Evolutionary conservation across 2,329 filamentous ascomycete genomes (phyloP), one percentile per base, ranked within the genome.

Genomic region (Akanthomyces uredinophilus): DNA sequence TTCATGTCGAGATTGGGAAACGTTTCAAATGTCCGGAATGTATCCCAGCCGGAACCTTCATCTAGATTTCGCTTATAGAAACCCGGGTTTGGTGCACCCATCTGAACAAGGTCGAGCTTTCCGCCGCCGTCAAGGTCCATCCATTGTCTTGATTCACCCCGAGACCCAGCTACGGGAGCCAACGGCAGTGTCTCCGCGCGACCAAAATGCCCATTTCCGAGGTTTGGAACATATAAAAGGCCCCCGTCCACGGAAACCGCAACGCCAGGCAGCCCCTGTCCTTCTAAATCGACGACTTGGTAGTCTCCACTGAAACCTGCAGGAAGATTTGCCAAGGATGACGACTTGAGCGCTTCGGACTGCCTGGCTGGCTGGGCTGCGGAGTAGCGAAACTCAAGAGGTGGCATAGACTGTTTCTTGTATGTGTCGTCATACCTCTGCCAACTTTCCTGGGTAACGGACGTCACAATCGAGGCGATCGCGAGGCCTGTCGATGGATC

Each of bases 71-170:
- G 35, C 49, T 61, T 55, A 20, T 54, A 61, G 27, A 54, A 61
- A 3, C 59, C 59, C 14, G 59, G 59, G 10, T 11, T 41, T 11
- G 27, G 4, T 11, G 35, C 39, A 22, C 11, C 47, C 50, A 61
- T 35, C 37, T 61, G 50, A 29, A 61, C 59, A 35, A 61, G 50
- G 18, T 61, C 41, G 18, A 54, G 27, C 39, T 54, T 61, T 11
- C 59, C 59, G 14, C 59, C 41, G 18, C 59, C 59, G 39, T 37
- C n/a, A n/a, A 61, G 59, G 41, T 61, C 59, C 59, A 61, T 61
- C 59, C 59, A 61, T 27, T 54, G 57, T 13, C 50, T 43, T 24
- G 27, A 4, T 27, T 20, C 41, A 6, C 41, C 14, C 27, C 20
- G 49, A 46, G 47, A 5, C 5, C 49, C 57, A 37, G 59, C 41